Conservation (phyloP, 2,329 filamentous ascomycete genomes). For the Scedosporium minutisporum region DNA sequence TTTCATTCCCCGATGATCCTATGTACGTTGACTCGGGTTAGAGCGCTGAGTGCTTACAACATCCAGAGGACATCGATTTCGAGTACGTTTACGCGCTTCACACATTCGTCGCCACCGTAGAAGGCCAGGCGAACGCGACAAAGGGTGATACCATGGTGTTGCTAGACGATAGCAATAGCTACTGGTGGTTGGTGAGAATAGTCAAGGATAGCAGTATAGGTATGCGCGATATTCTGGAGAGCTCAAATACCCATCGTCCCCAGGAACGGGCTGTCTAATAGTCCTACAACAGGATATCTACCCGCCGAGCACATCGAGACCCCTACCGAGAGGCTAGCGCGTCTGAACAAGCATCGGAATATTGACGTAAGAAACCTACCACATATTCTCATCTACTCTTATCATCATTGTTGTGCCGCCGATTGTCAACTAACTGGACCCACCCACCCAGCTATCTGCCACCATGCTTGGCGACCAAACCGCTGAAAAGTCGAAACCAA, state of each 20-base stretch:
- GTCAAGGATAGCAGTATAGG: slow-evolving; percentile 96
- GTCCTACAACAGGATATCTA: slow-evolving; percentile 60
- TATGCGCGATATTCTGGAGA: slow-evolving; percentile 21
- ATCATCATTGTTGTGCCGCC: too few species aligned
- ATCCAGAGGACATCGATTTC: slow-evolving; percentile 98
- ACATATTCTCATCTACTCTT: background rate
- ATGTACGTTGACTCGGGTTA: slow-evolving; percentile 63
- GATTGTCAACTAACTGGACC: slow-evolving; percentile 13
- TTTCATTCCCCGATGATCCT: slow-evolving; percentile 44
- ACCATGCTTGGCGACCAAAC: slow-evolving; percentile 51
- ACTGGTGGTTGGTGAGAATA: slow-evolving; percentile 97
- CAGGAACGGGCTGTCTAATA: slow-evolving; percentile 13
- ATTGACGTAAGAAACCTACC: slow-evolving; percentile 63
- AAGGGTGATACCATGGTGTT: slow-evolving; percentile 99
- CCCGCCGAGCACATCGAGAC: slow-evolving; percentile 98
- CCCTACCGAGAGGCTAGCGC: slow-evolving; percentile 83
- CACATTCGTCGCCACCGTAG: slow-evolving; percentile 94
- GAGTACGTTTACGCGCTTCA: slow-evolving; percentile 98
- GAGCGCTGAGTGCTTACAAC: slow-evolving; percentile 78
- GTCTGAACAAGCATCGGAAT: slow-evolving; percentile 95
- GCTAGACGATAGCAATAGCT: slow-evolving; percentile 96
- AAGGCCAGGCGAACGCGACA: slow-evolving; percentile 94
- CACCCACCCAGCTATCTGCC: slow-evolving; percentile 41
- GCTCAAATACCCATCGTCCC: background rate
- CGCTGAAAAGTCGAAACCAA: slow-evolving; percentile 70